Conservation (phyloP, 2,329 filamentous ascomycete species). For the Coleophoma cylindrospora region DNA sequence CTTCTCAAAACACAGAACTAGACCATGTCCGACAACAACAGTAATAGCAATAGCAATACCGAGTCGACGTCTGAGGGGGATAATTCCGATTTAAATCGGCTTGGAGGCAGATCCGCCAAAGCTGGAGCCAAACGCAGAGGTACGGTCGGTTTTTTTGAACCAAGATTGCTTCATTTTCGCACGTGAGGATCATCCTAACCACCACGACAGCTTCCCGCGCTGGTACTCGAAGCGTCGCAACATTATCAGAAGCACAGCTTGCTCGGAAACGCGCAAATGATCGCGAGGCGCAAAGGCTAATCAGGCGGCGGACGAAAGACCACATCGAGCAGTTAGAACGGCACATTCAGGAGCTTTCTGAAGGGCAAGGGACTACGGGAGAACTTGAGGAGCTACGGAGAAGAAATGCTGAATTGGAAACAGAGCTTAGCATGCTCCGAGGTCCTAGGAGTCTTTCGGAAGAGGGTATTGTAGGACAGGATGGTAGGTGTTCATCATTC, state of each 20-base stretch:
- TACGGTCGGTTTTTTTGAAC: constrained; percentile 5
- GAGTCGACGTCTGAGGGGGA: background rate
- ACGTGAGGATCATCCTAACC: background rate
- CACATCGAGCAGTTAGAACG: constrained; percentile 76
- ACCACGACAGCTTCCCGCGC: constrained; percentile 22
- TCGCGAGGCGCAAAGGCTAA: constrained; percentile 82
- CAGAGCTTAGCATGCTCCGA: constrained; percentile 35
- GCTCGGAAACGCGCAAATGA: constrained; percentile 89
- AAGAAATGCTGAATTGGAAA: constrained; percentile 48
- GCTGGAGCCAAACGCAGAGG: constrained; percentile 19
- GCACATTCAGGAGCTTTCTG: constrained; percentile 66
- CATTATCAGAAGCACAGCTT: constrained; percentile 80
- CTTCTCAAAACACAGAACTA: no score
- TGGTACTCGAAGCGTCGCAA: constrained; percentile 75
- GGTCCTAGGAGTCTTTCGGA: background rate
- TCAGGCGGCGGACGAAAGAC: constrained; percentile 78
- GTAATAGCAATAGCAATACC: background rate
- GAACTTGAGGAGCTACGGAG: constrained; percentile 46
- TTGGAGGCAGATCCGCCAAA: constrained; percentile 4
- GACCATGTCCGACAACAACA: no score
- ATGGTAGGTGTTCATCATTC: no score
- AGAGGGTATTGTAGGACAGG: background rate
- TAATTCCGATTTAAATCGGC: background rate
- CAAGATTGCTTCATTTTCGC: background rate
- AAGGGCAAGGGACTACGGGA: constrained; percentile 41